phyloP scores from a whole-genome alignment of 139 green algal species.

The Chlorella sp. region DNA sequence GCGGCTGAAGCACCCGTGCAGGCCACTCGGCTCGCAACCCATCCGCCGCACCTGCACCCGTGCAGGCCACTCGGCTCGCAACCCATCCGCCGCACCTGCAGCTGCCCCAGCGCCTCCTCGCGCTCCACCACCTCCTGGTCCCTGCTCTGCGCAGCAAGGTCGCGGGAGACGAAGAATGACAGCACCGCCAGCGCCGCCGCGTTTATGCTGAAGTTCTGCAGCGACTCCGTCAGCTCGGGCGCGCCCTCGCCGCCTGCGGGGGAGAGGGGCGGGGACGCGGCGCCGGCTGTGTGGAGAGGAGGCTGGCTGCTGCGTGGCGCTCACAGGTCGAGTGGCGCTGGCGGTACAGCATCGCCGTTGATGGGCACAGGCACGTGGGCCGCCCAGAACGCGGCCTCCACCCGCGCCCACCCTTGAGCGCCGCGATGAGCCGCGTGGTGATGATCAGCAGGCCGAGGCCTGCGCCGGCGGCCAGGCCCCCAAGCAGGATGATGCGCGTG shows the following conservation, averaged over 20 bases:
- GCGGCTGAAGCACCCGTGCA: neutral
- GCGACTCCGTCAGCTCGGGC: constrained; percentile 69
- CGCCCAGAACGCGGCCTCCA: neutral
- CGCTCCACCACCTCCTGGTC: constrained; percentile 57
- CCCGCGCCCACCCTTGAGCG: constrained; percentile 55
- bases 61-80: neutral
- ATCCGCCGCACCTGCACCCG: neutral
- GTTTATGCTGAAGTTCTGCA: constrained; percentile 90
- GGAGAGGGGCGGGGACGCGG: no score
- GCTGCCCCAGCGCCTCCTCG: constrained; percentile 79
- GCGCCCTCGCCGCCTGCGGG: constrained; percentile 63
- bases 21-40: neutral
- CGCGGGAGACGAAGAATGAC: constrained; percentile 72
- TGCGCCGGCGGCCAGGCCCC: constrained; percentile 69
- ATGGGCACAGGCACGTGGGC: no score
- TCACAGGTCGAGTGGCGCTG: no score
- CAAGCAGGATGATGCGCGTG: constrained; percentile 73
- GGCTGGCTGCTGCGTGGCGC: no score
- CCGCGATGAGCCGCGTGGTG: constrained; percentile 48
- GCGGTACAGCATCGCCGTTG: no score
- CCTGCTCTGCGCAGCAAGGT: constrained; percentile 56
- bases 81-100: constrained; percentile 63
- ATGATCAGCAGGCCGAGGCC: constrained; percentile 86
- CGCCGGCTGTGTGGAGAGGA: no score
- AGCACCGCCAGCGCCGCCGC: constrained; percentile 56